Percentiles rank a stretch among this genome's conserved stretches.
Evolutionary conservation across 148 eudicot genomes (phyloP).

Genomic region (Camellia sinensis): DNA sequence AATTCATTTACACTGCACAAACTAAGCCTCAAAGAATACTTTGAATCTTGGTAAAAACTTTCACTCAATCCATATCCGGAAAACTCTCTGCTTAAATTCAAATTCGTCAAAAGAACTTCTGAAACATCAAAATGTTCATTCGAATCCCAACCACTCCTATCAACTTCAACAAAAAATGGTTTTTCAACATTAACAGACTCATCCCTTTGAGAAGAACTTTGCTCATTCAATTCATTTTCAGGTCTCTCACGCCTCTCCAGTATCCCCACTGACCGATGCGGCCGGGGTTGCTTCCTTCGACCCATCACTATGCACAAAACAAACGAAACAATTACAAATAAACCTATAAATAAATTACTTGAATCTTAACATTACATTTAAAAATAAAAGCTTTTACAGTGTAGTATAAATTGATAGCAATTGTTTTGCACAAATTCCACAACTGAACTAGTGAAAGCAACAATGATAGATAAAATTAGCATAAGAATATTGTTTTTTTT

Average conservation of each 20-base stretch:
- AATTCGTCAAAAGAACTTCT: slow-evolving; percentile 66
- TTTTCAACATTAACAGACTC: slow-evolving; percentile 25
- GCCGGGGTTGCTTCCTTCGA: slow-evolving; percentile 59
- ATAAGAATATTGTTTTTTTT: neutral
- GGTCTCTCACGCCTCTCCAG: slow-evolving; percentile 18
- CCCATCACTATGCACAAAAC: slow-evolving; percentile 48
- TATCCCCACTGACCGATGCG: slow-evolving; percentile 51
- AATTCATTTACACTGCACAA: slow-evolving; percentile 49
- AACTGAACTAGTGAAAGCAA: neutral
- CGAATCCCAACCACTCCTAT: slow-evolving; percentile 43
- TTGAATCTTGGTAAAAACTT: slow-evolving; percentile 35
- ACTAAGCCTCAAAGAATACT: slow-evolving; percentile 50
- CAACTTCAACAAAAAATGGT: slow-evolving; percentile 58
- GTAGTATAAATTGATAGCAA: neutral
- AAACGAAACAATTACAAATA: neutral
- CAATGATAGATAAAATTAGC: neutral
- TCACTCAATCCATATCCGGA: slow-evolving; percentile 42
- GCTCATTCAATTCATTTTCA: slow-evolving; percentile 26
- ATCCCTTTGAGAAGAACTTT: slow-evolving; percentile 26
- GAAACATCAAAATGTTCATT: slow-evolving; percentile 63
- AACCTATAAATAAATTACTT: slow-evolving; percentile 2
- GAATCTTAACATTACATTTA: neutral
- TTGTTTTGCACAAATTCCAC: neutral
- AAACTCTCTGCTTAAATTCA: slow-evolving; percentile 44
- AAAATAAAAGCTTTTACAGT: neutral